These are phyloP conservation scores for Candida sphagnicola DNA, from an alignment of 805 yeast genomes.

Conservation along the genomic window DNA sequence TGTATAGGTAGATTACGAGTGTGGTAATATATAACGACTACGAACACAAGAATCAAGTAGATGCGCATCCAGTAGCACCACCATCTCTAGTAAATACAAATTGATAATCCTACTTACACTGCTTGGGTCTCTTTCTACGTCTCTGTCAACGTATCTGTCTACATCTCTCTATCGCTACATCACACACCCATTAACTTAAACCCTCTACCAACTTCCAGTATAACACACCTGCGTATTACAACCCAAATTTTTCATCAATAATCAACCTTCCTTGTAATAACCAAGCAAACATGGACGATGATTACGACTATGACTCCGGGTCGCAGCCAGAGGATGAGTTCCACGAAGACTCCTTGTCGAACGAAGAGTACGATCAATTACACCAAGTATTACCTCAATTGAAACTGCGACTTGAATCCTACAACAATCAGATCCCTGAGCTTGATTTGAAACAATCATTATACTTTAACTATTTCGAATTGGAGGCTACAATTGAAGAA, in stretches of 20 bases:
- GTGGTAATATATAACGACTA: too few species aligned
- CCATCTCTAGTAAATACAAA: too few species aligned
- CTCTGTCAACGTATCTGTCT: background rate
- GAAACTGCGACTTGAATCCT: slow-evolving; percentile 31
- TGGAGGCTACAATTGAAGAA: slow-evolving; percentile 49
- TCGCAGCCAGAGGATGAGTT: slow-evolving; percentile 27
- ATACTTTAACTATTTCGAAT: slow-evolving; percentile 55
- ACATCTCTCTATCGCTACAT: too few species aligned
- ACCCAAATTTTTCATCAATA: background rate
- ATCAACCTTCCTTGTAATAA: background rate
- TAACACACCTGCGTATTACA: too few species aligned
- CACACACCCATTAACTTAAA: too few species aligned
- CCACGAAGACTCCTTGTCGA: slow-evolving; percentile 32
- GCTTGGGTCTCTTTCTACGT: background rate
- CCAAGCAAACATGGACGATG: slow-evolving; percentile 8
- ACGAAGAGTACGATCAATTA: slow-evolving; percentile 41
- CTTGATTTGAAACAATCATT: slow-evolving; percentile 53
- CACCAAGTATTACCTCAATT: slow-evolving; percentile 41
- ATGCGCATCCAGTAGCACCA: too few species aligned
- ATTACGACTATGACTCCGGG: slow-evolving; percentile 8
- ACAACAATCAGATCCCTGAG: slow-evolving; percentile 44
- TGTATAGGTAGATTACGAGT: background rate
- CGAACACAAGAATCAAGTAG: too few species aligned
- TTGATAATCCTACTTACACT: too few species aligned
- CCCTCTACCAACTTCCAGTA: too few species aligned